Evolutionary conservation across 2,329 filamentous ascomycete genomes (phyloP).

Genomic region (Coniochaeta sp.): DNA sequence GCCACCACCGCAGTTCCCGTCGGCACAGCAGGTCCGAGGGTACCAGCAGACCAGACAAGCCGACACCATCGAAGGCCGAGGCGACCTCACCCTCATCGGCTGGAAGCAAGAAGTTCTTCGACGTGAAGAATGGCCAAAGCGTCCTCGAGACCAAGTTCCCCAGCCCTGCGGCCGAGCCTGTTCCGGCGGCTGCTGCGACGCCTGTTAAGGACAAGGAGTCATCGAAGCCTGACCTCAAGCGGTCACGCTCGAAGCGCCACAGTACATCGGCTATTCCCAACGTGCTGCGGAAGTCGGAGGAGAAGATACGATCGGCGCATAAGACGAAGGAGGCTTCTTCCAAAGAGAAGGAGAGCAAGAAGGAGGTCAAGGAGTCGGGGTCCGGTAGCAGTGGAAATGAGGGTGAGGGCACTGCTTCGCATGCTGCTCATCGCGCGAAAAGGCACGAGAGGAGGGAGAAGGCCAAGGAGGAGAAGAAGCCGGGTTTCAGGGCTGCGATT

Average conservation of each 20-base stretch:
- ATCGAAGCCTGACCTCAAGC: conserved; percentile 12
- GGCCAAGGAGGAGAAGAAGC: conserved; percentile 12
- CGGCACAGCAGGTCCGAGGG: conserved; percentile 13
- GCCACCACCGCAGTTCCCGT: conserved; percentile 15
- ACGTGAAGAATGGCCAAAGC: conserved; percentile 19
- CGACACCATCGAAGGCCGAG: neutral
- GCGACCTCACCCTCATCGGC: conserved; percentile 7
- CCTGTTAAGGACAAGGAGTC: neutral
- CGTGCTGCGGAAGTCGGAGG: conserved; percentile 5
- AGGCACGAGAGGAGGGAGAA: conserved; percentile 14
- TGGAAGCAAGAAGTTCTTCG: conserved; percentile 20
- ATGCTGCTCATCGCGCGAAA: conserved; percentile 11
- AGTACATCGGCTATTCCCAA: conserved; percentile 11
- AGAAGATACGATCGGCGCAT: conserved; percentile 5
- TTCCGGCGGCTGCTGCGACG: neutral
- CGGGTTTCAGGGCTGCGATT: conserved; percentile 13
- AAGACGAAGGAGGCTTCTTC: conserved; percentile 1
- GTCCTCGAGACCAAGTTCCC: conserved; percentile 17
- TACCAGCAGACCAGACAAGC: neutral
- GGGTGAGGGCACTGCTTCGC: conserved; percentile 3
- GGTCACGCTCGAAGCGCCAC: conserved; percentile 10
- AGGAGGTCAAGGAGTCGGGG: conserved; percentile 4
- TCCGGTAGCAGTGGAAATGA: conserved; percentile 2
- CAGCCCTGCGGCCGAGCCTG: neutral
- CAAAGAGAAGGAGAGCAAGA: conserved; percentile 4